Evolutionary conservation across 2,329 filamentous ascomycete species (phyloP).

Genomic region (Paecilomyces sp.): DNA sequence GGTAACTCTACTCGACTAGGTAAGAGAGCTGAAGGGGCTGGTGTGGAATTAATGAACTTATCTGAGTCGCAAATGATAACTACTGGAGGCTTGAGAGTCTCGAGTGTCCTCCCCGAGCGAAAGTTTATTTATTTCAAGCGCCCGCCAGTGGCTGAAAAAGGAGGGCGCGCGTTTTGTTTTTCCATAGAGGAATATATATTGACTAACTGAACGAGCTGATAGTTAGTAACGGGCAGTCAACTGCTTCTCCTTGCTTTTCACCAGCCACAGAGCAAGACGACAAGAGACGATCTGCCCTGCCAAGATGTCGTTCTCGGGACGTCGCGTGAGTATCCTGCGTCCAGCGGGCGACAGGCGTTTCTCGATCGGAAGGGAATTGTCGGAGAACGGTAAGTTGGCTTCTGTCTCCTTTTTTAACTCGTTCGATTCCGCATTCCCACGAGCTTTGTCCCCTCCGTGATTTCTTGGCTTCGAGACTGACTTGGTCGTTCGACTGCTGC

Average conservation of each 20-base stretch:
- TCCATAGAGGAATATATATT: neutral
- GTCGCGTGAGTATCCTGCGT: constrained; percentile 37
- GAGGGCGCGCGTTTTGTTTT: neutral
- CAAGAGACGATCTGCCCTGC: neutral
- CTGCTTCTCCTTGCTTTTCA: too few relatives aligned
- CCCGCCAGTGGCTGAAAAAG: neutral
- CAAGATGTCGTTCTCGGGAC: constrained; percentile 41
- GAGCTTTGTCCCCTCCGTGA: neutral
- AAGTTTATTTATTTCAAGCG: neutral
- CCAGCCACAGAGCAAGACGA: neutral
- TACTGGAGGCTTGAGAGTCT: too few relatives aligned
- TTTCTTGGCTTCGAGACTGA: neutral
- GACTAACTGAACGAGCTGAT: neutral
- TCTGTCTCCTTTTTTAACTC: neutral
- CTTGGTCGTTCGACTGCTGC: constrained; percentile 7
- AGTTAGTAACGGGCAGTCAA: too few relatives aligned
- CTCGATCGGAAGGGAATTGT: constrained; percentile 38
- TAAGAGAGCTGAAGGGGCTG: neutral
- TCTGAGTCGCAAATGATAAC: too few relatives aligned
- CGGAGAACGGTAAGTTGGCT: constrained; percentile 34
- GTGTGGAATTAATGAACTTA: neutral
- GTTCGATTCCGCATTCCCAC: neutral
- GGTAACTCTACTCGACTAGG: neutral
- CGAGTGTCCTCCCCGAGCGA: too few relatives aligned
- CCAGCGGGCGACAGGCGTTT: constrained; percentile 31